A percentile compares a stretch with the other conserved stretches of the same genome.
phyloP scores from a whole-genome alignment of 83 land plant genomes.

The Thuja plicata region DNA sequence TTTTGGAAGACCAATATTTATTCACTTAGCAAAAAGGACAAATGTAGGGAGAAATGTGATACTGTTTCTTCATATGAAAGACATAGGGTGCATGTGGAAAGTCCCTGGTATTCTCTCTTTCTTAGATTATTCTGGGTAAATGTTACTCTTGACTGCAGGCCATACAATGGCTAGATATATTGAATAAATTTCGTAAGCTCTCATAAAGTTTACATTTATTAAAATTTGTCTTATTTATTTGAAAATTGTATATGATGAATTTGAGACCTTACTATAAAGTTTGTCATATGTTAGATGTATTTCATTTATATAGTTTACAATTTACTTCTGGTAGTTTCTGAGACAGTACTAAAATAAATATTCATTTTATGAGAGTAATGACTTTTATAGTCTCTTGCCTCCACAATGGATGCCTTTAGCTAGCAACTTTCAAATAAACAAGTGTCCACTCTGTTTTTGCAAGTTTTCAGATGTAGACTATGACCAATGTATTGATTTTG shows the following conservation, averaged over 20 bases:
- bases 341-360: not conserved
- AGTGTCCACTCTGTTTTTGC: not conserved
- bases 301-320: too few species aligned
- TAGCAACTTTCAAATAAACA: not conserved
- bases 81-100: not conserved
- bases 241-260: not conserved
- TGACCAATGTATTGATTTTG: not conserved
- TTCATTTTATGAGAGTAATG: not conserved
- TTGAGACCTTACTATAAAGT: too few species aligned
- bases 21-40: too few species aligned
- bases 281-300: too few species aligned
- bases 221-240: too few species aligned
- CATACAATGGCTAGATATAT: too few species aligned
- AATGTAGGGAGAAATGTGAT: too few species aligned
- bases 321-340: not conserved
- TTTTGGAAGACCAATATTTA: too few species aligned
- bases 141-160: not conserved
- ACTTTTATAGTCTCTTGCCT: not conserved
- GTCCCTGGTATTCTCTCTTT: too few species aligned
- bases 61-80: not conserved
- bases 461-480: not conserved
- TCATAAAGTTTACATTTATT: not conserved
- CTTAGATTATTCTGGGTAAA: too few species aligned
- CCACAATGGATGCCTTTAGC: not conserved
- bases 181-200: too few species aligned